Percentiles rank a stretch among this genome's conserved stretches.
phyloP scores from a whole-genome alignment of 495 filamentous ascomycete species.

The Aspergillus incahuasiensis region DNA sequence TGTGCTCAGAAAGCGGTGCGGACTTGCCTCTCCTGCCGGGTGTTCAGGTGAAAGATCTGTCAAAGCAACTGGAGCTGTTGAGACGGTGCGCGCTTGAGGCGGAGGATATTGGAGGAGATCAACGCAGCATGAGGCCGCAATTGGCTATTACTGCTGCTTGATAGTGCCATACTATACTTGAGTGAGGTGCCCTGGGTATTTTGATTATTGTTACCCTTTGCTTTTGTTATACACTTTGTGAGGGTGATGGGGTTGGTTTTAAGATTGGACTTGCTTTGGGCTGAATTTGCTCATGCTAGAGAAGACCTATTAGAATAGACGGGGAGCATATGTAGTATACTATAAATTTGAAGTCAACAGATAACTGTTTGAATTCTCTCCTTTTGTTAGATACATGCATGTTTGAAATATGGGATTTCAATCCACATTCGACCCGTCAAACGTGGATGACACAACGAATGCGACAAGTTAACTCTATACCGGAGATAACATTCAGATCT shows the following conservation, averaged over 20 bases:
- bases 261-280: no score
- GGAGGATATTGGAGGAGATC: not conserved
- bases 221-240: not conserved
- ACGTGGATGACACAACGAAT: no score
- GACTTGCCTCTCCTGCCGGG: not conserved
- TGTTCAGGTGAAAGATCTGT: not conserved
- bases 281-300: not conserved
- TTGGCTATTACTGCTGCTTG: constrained; percentile 20
- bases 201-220: constrained; percentile 4
- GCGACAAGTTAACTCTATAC: not conserved
- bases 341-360: no score
- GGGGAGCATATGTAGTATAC: no score
- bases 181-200: no score
- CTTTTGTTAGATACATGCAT: no score
- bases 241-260: not conserved
- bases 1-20: constrained; percentile 17
- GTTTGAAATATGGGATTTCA: no score
- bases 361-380: no score
- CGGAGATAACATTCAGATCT: constrained; percentile 1
- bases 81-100: not conserved
- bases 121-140: constrained; percentile 7
- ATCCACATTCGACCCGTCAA: no score
- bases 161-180: no score
- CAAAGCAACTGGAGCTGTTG: not conserved
- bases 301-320: no score